Base-by-base conservation (phyloP, 2,329 filamentous ascomycete species). In the Mycosphaerella sp. region DNA sequence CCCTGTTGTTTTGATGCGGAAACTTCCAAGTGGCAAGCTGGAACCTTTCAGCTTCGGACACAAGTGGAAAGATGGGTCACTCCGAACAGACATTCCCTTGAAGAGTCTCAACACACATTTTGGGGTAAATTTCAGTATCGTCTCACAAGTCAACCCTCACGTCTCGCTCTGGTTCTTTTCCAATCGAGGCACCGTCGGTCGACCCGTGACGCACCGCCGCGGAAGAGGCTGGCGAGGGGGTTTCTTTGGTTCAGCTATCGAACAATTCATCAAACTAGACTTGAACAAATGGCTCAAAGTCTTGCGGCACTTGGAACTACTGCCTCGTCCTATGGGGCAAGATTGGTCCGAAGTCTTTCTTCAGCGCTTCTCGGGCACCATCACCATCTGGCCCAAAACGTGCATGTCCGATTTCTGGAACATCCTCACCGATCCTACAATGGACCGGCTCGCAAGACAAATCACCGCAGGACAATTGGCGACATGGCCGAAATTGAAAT, bases 161-260 rank as follows among this genome's bases (percentile, higher is more conserved):
- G 92, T 98, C 71, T 97, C 95, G 66, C 83, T 97, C 29, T 98
- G 98, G 78, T 97, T 98, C 80, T 98, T 97, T 77, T 93, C 87
- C 31, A 95, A 91, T 0, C 82, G 93, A 32, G 93, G 93, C 10
- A 86, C 87, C 0, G 92, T 97, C 8, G 93, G 93, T 4, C 85
- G 89, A 49, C 93, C 93, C 8, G 93, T 97, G 14, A 96, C 91
- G 0, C 93, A 98, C 71, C 87, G 93, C 51, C 86, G 86, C 63
- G 93, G 93, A 4, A 86, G 90, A 45, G 93, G 93, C 53, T 98
- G 93, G 93, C 85, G 93, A 50, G 93, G 93, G 39, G 93, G 93
- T 1, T 98, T 95, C 72, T 79, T 98, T 11, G 92, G 93, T 59
- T 92, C 86, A 6, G 92, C 93, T 0, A 83, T 87, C 5, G 93